These are phyloP conservation scores for Chernovozyma sophiae-reginae DNA, from an alignment of 1,139 yeast species.

Conservation along the genomic window DNA sequence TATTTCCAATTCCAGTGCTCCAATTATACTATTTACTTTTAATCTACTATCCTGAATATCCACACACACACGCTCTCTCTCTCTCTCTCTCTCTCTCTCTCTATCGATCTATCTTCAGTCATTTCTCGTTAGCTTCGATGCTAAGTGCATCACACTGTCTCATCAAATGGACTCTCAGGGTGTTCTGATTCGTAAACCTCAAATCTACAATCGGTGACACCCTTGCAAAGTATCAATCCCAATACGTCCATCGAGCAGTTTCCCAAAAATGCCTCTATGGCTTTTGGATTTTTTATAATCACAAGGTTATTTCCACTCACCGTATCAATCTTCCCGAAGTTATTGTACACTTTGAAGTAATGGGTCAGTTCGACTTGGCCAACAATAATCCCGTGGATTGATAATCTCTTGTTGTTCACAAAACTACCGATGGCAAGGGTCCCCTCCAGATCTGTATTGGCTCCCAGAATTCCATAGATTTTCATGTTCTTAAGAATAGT, in stretches of 20 bases:
- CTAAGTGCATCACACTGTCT: too few relatives aligned
- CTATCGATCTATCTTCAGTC: too few relatives aligned
- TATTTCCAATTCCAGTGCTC: too few relatives aligned
- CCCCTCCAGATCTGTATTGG: background rate
- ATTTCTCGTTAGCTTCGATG: too few relatives aligned
- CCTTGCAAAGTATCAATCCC: conserved; percentile 2
- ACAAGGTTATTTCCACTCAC: background rate
- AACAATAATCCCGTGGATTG: conserved; percentile 12
- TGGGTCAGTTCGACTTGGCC: background rate
- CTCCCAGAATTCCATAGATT: background rate
- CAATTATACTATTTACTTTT: too few relatives aligned
- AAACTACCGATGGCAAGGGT: conserved; percentile 10
- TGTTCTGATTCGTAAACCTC: too few relatives aligned
- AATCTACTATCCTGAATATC: too few relatives aligned
- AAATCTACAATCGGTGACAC: background rate
- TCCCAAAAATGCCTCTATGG: background rate
- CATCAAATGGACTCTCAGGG: too few relatives aligned
- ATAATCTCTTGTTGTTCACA: conserved; percentile 14
- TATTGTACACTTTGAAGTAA: conserved; percentile 6
- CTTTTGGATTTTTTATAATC: background rate
- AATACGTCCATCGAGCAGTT: background rate
- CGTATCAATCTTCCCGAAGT: conserved; percentile 5
- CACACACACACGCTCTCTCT: too few relatives aligned
- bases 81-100: too few relatives aligned
- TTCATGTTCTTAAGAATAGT: too few relatives aligned